Evolutionary conservation across 768 basidiomycete species (phyloP), one percentile per base, ranked within the genome.

Genomic region (Boletus rufocinnamomeus): DNA sequence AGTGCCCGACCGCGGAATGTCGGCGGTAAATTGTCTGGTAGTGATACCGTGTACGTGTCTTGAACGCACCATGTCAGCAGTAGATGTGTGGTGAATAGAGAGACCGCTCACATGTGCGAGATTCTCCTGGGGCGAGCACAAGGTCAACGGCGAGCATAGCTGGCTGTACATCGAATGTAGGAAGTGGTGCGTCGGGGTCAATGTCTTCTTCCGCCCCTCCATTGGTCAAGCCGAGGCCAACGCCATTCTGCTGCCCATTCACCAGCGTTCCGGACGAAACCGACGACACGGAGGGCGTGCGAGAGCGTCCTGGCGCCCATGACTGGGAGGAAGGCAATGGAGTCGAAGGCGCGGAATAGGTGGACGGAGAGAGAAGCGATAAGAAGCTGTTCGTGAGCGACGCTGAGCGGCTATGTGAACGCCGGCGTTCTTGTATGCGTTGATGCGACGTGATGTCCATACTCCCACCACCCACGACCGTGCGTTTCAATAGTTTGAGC

Each of bases 101-200:
- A 16, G 23, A 23, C 10, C 9, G 41, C 72, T 67, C 69, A 95
- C 94, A 97, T 60, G 82, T 89, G 59, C 86, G 82, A 35, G 84
- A 88, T 72, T 95, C 89, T 5, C 95, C 94, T n/a, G 93, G 92
- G 4, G 75, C 79, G 19, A 99, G 78, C 6, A 78, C 74, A 32
- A 98, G 69, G 72, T 98, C 97, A 0, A 99, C 92, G 0, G 90
- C 94, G 11, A 98, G 77, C 84, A 98, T 89, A 34, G 89, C 83
- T 11, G 91, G 89, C 57, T 89, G 88, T 0, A 89, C 85, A 60
- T 95, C 88, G 27, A 96, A 86, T 1, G 92, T 94, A 1, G 96
- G 95, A 19, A 98, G 71, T 0, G 86, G 87, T 4, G 72, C 71
- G 35, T 88, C 87, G 0, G 83, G 81, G 57, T 85, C 83, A n/a